phyloP scores from a whole-genome alignment of 306 rosid species.

The Lotus japonicus region DNA sequence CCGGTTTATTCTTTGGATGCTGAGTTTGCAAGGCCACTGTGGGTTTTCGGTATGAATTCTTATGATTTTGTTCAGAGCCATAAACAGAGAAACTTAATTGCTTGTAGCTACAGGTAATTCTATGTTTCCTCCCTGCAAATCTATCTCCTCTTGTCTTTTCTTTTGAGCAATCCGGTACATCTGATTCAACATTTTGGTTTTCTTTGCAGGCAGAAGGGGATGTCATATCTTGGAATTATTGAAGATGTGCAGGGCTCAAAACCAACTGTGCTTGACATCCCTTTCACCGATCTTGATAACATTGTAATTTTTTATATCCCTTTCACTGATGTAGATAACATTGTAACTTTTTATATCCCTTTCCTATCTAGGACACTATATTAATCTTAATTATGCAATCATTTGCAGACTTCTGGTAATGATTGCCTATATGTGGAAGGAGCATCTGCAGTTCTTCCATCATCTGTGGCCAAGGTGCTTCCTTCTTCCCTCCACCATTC shows the following conservation, averaged over 20 bases:
- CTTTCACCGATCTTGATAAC: conserved; percentile 79
- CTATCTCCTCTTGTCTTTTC: background rate
- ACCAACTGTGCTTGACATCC: conserved; percentile 57
- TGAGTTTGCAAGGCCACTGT: conserved; percentile 77
- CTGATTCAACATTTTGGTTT: conserved; percentile 11
- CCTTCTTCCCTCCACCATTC: background rate
- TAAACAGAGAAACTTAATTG: conserved; percentile 44
- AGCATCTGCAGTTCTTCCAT: conserved; percentile 67
- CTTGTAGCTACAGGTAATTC: conserved; percentile 80
- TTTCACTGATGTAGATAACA: conserved; percentile 38
- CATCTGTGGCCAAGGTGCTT: conserved; percentile 75
- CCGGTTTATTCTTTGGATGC: conserved; percentile 70
- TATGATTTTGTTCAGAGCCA: conserved; percentile 55
- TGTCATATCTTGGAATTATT: conserved; percentile 78
- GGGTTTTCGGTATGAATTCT: conserved; percentile 78
- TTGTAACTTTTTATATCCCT: conserved; percentile 36
- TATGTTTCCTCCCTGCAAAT: conserved; percentile 5
- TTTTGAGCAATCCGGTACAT: background rate
- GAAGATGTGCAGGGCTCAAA: conserved; percentile 51
- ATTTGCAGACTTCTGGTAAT: conserved; percentile 54
- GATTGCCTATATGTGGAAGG: conserved; percentile 73
- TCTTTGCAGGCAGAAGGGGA: conserved; percentile 67
- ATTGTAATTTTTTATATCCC: conserved; percentile 46
- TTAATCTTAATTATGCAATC: conserved; percentile 11
- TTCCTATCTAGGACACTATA: background rate